Evolutionary conservation across 371 early-diverging fungal genomes (phyloP), one percentile per base, ranked within the genome.

Genomic region (Mycotypha africana): DNA sequence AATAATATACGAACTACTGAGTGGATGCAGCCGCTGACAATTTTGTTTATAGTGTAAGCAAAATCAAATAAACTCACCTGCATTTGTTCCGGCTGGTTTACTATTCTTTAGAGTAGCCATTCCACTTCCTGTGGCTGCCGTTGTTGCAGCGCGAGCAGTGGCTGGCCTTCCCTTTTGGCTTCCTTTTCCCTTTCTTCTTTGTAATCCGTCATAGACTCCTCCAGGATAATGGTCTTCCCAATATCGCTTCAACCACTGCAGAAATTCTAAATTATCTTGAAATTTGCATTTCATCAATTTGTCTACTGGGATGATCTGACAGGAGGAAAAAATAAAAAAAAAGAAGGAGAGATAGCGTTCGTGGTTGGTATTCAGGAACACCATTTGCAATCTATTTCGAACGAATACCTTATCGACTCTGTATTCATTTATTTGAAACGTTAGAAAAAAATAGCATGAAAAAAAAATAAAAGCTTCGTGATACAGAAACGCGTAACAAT

Each of bases 231-330:
- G 79, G 28, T 73, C 67, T 47, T 93, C 93, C 93, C 92, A 93
- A 53, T 61, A 93, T 65, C 76, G 75, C 49, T 91, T 94, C 44
- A 91, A 51, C 95, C 94, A 95, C 62, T 95, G 95, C 58, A 92
- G 54, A 56, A 97, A 93, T 72, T 95, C 95, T 45, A 97, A 76
- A 64, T 95, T 97, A 65, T 97, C 97, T 69, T 94, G 95, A 64
- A 95, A 89, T 54, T 87, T 89, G 69, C 91, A 89, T 58, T 93
- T 94, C 50, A 87, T 70, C 53, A 97, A 69, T 4, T 81, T 65
- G 24, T 93, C 88, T 3, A 91, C 90, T 31, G 91, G 92, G 37
- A 97, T 85, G 25, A 75, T 60, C 81, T 85, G 56, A 11, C n/a
- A n/a, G n/a, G n/a, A n/a, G n/a, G n/a, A n/a, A n/a, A n/a, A n/a